A percentile compares a stretch with the other conserved stretches of the same genome.
These are phyloP conservation scores for Oryza australiensis DNA, from an alignment of 176 grass and related monocot species.

Conservation along the genomic window DNA sequence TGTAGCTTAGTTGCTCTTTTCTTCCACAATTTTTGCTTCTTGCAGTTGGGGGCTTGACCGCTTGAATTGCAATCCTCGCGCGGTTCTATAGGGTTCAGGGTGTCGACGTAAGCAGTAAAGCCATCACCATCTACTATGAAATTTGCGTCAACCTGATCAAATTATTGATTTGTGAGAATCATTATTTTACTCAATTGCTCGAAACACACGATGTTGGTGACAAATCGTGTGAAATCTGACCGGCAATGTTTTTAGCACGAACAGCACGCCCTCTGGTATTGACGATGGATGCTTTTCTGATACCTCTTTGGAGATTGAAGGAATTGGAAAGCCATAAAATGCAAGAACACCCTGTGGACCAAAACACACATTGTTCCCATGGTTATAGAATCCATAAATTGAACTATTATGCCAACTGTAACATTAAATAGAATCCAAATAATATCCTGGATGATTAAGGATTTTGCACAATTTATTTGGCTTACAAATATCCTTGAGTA, in stretches of 20 bases:
- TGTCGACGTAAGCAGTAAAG: slow-evolving; percentile 27
- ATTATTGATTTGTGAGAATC: neutral
- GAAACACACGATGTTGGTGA: neutral
- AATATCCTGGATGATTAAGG: neutral
- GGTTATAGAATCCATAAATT: neutral
- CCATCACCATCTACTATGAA: slow-evolving; percentile 45
- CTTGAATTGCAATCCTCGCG: neutral
- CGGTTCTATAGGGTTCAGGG: neutral
- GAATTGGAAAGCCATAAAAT: slow-evolving; percentile 25
- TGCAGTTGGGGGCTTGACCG: neutral
- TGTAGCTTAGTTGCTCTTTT: neutral
- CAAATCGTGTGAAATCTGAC: slow-evolving; percentile 11
- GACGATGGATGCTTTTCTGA: neutral
- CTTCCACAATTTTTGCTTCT: neutral
- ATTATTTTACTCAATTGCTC: neutral
- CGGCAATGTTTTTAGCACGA: slow-evolving; percentile 23
- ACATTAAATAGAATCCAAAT: neutral
- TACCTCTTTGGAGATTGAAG: no score
- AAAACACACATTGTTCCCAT: neutral
- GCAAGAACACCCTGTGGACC: slow-evolving; percentile 23
- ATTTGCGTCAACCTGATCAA: slow-evolving; percentile 3
- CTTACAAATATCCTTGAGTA: neutral
- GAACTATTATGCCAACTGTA: neutral
- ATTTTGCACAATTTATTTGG: neutral
- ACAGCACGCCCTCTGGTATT: neutral